A percentile compares a stretch with the other conserved stretches of the same genome.
Evolutionary conservation across 2,329 filamentous ascomycete species (phyloP).

Genomic region (Verticillium nonalfalfae): DNA sequence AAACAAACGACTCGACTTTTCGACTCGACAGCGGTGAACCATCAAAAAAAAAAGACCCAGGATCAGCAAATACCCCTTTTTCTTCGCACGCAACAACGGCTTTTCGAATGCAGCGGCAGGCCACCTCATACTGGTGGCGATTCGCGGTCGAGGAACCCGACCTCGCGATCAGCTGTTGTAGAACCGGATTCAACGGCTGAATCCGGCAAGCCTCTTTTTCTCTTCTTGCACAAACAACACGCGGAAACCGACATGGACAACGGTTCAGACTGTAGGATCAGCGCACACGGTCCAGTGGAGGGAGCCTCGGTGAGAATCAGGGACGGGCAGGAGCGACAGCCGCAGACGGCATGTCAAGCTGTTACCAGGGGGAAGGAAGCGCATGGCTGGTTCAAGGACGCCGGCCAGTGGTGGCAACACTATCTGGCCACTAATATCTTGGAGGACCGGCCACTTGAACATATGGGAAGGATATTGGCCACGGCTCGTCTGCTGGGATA

Average conservation of each 20-base stretch:
- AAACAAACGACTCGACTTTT: conserved; percentile 20
- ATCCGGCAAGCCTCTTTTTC: neutral
- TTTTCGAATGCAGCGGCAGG: conserved; percentile 8
- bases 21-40: conserved; percentile 28
- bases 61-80: conserved; percentile 25
- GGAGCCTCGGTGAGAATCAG: neutral
- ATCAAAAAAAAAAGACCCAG: conserved; percentile 30
- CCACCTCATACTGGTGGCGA: neutral
- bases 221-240: neutral
- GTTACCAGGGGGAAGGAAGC: neutral
- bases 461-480: neutral
- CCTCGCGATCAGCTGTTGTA: neutral
- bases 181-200: neutral
- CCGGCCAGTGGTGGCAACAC: neutral
- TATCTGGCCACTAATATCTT: neutral
- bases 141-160: conserved; percentile 2
- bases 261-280: conserved; percentile 1
- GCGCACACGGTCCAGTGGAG: neutral
- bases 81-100: conserved; percentile 11
- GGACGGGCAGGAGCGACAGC: neutral
- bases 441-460: neutral
- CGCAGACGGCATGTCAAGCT: neutral
- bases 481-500: neutral
- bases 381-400: neutral
- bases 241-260: neutral